Conservation (phyloP, 495 filamentous ascomycete species). For the Venustampulla echinocandica region DNA sequence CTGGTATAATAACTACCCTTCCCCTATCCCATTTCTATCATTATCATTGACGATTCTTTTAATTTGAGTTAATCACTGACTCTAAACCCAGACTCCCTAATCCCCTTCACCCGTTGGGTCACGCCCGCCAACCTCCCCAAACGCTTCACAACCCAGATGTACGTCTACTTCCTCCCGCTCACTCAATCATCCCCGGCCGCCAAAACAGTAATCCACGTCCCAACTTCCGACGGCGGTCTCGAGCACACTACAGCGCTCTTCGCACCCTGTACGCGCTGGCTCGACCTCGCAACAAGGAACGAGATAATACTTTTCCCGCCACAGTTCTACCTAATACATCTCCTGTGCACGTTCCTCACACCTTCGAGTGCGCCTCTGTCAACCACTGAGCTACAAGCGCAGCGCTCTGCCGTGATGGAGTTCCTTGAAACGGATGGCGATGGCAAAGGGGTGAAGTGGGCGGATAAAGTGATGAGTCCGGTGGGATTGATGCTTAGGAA, state of each 20-base stretch:
- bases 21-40: background rate
- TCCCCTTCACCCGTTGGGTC: slow-evolving; percentile 88
- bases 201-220: slow-evolving; percentile 41
- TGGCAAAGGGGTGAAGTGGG: slow-evolving; percentile 49
- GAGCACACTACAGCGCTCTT: slow-evolving; percentile 82
- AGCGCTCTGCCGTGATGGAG: slow-evolving; percentile 45
- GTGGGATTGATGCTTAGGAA: slow-evolving; percentile 44
- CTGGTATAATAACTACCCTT: slow-evolving; percentile 34
- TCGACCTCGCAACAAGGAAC: slow-evolving; percentile 46
- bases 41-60: background rate
- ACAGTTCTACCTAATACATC: slow-evolving; percentile 68
- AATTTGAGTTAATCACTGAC: background rate
- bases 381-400: slow-evolving; percentile 37
- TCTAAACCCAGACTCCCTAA: slow-evolving; percentile 43
- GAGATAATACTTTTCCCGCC: slow-evolving; percentile 85
- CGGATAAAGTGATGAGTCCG: slow-evolving; percentile 70
- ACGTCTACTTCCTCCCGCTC: slow-evolving; percentile 83
- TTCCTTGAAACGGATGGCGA: slow-evolving; percentile 44
- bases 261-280: slow-evolving; percentile 58
- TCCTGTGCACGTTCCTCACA: slow-evolving; percentile 54
- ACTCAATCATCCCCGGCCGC: slow-evolving; percentile 29
- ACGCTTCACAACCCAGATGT: slow-evolving; percentile 92
- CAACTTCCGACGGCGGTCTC: slow-evolving; percentile 73
- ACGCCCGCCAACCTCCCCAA: slow-evolving; percentile 64
- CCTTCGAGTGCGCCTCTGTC: slow-evolving; percentile 27